Conservation (phyloP, 73 alveolate species). For the Tetrahymena thermophila region DNA sequence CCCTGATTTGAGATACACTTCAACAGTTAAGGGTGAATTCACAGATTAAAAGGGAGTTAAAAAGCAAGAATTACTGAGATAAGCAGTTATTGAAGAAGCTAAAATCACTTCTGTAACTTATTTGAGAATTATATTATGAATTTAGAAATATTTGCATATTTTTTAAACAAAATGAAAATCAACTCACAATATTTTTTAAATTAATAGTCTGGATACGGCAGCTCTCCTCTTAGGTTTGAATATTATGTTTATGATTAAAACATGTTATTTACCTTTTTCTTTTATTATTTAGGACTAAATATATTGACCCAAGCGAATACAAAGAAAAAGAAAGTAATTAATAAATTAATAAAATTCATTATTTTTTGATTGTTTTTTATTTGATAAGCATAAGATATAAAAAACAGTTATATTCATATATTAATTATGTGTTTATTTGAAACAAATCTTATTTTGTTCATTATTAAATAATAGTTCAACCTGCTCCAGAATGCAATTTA, state of each 20-base stretch:
- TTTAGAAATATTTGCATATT: neutral
- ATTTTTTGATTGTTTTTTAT: neutral
- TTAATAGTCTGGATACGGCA: neutral
- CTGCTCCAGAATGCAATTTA: neutral
- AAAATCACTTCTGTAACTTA: neutral
- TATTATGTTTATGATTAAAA: neutral
- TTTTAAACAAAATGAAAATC: neutral
- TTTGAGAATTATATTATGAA: neutral
- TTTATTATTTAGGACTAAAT: neutral
- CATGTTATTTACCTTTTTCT: neutral
- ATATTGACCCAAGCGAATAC: neutral
- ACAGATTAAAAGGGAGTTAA: slow-evolving; percentile 12
- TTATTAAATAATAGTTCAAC: neutral
- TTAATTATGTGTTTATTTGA: neutral
- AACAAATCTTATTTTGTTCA: neutral
- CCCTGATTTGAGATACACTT: slow-evolving; percentile 25
- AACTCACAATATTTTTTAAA: neutral
- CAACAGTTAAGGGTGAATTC: slow-evolving; percentile 22
- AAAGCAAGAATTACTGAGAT: neutral
- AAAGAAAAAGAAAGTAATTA: neutral
- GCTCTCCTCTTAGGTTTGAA: neutral
- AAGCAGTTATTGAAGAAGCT: neutral
- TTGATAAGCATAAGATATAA: neutral
- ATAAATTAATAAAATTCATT: neutral
- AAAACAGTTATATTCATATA: neutral